phyloP scores from a whole-genome alignment of 2,329 filamentous ascomycete species.

The Curvularia sp. region DNA sequence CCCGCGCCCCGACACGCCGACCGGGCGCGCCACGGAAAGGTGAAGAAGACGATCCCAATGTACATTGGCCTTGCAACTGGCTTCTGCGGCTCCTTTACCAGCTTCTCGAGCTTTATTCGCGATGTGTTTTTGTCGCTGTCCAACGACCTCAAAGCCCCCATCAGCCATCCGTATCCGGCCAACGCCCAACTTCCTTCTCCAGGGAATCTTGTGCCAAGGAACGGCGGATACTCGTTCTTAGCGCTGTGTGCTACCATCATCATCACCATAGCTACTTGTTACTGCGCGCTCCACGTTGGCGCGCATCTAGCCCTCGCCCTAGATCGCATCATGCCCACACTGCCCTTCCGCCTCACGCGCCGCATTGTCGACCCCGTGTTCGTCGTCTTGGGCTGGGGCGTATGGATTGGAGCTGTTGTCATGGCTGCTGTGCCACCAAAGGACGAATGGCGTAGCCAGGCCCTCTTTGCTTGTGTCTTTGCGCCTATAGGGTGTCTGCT shows the following conservation, averaged over 20 bases:
- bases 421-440: slow-evolving; percentile 74
- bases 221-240: slow-evolving; percentile 82
- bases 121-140: slow-evolving; percentile 81
- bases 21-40: slow-evolving; percentile 53
- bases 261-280: slow-evolving; percentile 72
- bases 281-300: slow-evolving; percentile 74
- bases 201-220: slow-evolving; percentile 57
- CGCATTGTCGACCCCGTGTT: slow-evolving; percentile 68
- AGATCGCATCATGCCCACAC: slow-evolving; percentile 64
- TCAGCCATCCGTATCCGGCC: slow-evolving; percentile 47
- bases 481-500: slow-evolving; percentile 79
- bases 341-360: slow-evolving; percentile 66
- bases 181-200: slow-evolving; percentile 40
- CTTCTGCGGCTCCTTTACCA: slow-evolving; percentile 89
- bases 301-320: slow-evolving; percentile 74
- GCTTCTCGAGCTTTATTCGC: slow-evolving; percentile 84
- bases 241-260: slow-evolving; percentile 79
- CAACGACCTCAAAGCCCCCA: slow-evolving; percentile 70
- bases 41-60: slow-evolving; percentile 85
- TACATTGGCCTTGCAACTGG: slow-evolving; percentile 87
- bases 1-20: slow-evolving; percentile 9
- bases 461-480: slow-evolving; percentile 79
- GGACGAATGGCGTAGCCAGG: slow-evolving; percentile 76
- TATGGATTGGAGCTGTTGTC: slow-evolving; percentile 79
- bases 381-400: slow-evolving; percentile 71